Conservation (phyloP, 345 rosid genomes). For the Hibiscus trionum region DNA sequence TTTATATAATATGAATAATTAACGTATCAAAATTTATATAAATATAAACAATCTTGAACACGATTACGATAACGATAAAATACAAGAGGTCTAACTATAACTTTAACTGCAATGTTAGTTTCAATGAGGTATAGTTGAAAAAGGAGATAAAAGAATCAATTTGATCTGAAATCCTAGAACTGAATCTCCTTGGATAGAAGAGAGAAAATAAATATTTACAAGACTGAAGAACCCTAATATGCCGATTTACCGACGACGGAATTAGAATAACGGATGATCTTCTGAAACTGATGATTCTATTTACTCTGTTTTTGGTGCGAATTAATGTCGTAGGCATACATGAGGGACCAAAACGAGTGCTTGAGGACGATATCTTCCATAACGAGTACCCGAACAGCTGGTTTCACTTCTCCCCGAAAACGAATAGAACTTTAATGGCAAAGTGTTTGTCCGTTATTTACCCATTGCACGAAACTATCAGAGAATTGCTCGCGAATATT, state of each 20-base stretch:
- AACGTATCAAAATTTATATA: neutral
- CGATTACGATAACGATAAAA: neutral
- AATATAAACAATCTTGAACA: neutral
- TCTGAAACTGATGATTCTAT: conserved; percentile 33
- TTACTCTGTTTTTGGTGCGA: conserved; percentile 28
- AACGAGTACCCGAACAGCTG: conserved; percentile 5
- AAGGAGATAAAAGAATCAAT: conserved; percentile 34
- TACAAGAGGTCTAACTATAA: neutral
- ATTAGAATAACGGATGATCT: conserved; percentile 18
- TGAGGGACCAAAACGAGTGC: neutral
- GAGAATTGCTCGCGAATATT: conserved; percentile 48
- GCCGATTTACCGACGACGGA: neutral
- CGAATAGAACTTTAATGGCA: conserved; percentile 44
- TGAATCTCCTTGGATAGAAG: conserved; percentile 26
- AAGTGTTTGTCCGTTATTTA: conserved; percentile 59
- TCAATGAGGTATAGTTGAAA: conserved; percentile 14
- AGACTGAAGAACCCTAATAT: conserved; percentile 12
- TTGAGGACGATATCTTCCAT: neutral
- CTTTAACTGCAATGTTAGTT: conserved; percentile 15
- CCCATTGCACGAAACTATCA: conserved; percentile 81
- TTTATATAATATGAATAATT: neutral
- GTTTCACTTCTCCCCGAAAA: neutral
- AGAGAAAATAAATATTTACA: conserved; percentile 34
- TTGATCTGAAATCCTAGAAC: conserved; percentile 30
- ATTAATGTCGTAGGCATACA: neutral